A percentile compares a stretch with the other conserved stretches of the same genome.
Conservation (phyloP, 805 yeast species). For the Torulaspora indica region DNA sequence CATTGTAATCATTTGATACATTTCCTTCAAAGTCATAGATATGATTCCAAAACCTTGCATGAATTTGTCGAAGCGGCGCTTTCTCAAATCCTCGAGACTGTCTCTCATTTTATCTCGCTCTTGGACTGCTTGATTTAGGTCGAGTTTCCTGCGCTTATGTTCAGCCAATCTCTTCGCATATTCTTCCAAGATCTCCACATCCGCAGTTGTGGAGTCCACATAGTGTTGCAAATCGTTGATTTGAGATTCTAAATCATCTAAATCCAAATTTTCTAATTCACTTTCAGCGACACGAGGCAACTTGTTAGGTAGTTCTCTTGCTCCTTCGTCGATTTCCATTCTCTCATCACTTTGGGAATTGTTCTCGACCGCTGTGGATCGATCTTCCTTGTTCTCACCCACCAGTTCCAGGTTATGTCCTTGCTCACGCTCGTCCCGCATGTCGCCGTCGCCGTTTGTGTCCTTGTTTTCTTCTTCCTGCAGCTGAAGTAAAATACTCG, state of each 20-base stretch:
- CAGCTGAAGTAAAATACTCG: slow-evolving; percentile 28
- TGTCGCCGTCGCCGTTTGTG: neutral
- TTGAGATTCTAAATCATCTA: slow-evolving; percentile 46
- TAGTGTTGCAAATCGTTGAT: slow-evolving; percentile 52
- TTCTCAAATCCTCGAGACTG: slow-evolving; percentile 62
- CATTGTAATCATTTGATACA: slow-evolving; percentile 98
- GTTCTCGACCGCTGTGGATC: slow-evolving; percentile 18
- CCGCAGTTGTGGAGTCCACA: slow-evolving; percentile 55
- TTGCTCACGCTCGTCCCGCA: neutral
- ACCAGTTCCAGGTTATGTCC: neutral
- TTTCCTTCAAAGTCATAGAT: slow-evolving; percentile 83
- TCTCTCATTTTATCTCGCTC: slow-evolving; percentile 60
- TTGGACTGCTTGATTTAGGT: slow-evolving; percentile 62
- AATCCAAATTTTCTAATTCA: slow-evolving; percentile 47
- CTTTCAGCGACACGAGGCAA: slow-evolving; percentile 46
- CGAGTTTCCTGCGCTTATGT: slow-evolving; percentile 56
- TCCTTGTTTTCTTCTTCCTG: slow-evolving; percentile 12
- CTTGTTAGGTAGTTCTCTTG: slow-evolving; percentile 23
- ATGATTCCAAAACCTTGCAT: slow-evolving; percentile 88
- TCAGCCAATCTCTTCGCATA: slow-evolving; percentile 66
- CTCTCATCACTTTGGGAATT: slow-evolving; percentile 4
- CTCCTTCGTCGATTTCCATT: slow-evolving; percentile 33
- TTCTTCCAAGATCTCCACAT: slow-evolving; percentile 70
- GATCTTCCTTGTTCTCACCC: neutral
- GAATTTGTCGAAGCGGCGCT: slow-evolving; percentile 76